Conservation (phyloP, 805 yeast genomes). For the Yamadazyma tumulicola region DNA sequence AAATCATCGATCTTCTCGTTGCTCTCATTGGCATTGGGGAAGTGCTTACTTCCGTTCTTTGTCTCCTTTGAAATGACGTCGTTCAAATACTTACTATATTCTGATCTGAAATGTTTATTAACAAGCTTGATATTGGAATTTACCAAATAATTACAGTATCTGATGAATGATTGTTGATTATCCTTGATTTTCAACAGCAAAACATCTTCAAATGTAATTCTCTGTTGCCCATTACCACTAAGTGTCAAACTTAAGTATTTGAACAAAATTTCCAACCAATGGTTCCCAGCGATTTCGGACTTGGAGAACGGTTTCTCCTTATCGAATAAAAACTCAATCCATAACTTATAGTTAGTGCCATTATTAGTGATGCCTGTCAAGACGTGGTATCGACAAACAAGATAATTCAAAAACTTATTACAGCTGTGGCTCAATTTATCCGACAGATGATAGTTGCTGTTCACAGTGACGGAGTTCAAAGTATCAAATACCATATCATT, state of each 20-base stretch:
- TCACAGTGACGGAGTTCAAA: constrained; percentile 14
- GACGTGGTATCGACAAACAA: constrained; percentile 31
- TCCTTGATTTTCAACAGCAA: constrained; percentile 20
- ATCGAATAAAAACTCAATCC: constrained; percentile 27
- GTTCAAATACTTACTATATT: constrained; percentile 22
- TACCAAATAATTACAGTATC: constrained; percentile 25
- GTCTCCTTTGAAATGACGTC: constrained; percentile 14
- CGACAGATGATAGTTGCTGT: constrained; percentile 9
- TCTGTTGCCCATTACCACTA: constrained; percentile 16
- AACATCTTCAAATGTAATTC: constrained; percentile 16
- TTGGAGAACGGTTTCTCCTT: constrained; percentile 20
- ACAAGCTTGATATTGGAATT: constrained; percentile 10
- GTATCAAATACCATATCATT: constrained; percentile 16
- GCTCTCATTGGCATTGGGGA: constrained; percentile 27
- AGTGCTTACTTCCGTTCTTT: constrained; percentile 15
- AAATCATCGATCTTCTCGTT: constrained; percentile 21
- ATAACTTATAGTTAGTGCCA: constrained; percentile 16
- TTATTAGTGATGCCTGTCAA: constrained; percentile 23
- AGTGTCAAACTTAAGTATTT: constrained; percentile 14
- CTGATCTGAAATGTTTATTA: constrained; percentile 19
- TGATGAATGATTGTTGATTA: constrained; percentile 23
- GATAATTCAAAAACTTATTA: constrained; percentile 23
- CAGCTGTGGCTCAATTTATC: constrained; percentile 16
- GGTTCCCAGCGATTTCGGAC: constrained; percentile 30
- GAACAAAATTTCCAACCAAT: constrained; percentile 32